Conservation (phyloP, 495 filamentous ascomycete species). For the Penicillium parvum region DNA sequence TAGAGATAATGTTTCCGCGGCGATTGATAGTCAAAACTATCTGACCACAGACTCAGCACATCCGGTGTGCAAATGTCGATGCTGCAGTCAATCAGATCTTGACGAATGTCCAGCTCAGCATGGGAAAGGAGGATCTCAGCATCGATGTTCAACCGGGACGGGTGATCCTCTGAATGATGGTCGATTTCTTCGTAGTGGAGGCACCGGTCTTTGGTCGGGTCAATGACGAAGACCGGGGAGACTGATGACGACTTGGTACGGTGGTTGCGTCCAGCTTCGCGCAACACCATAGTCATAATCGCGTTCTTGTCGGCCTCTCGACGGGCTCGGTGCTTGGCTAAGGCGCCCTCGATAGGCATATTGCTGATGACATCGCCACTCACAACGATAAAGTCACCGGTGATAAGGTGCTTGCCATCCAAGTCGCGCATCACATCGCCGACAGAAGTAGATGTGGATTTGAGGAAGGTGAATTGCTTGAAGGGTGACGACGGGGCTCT, state of each 20-base stretch:
- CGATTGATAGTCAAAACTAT: conserved; percentile 94
- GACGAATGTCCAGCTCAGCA: conserved; percentile 70
- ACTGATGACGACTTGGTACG: conserved; percentile 68
- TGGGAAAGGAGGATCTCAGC: conserved; percentile 61
- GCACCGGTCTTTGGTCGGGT: conserved; percentile 74
- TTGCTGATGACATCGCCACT: conserved; percentile 96
- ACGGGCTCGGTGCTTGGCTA: conserved; percentile 74
- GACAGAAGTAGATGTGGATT: conserved; percentile 79
- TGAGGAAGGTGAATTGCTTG: conserved; percentile 74
- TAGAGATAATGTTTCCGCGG: conserved; percentile 84
- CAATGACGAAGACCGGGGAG: conserved; percentile 80
- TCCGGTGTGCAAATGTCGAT: conserved; percentile 98
- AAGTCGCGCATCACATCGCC: conserved; percentile 95
- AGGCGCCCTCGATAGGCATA: conserved; percentile 70
- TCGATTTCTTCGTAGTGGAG: conserved; percentile 85
- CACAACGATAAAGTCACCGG: conserved; percentile 85
- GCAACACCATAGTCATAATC: conserved; percentile 96
- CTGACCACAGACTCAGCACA: conserved; percentile 89
- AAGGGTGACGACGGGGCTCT: conserved; percentile 72
- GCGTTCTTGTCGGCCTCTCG: conserved; percentile 84
- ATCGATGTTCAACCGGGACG: conserved; percentile 63
- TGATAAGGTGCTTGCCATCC: conserved; percentile 80
- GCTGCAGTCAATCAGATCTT: conserved; percentile 88
- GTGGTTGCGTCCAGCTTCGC: conserved; percentile 70
- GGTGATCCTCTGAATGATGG: conserved; percentile 36